Base-by-base conservation (phyloP, 371 early-diverging fungal genomes). In the Haplosporangium sp. region DNA sequence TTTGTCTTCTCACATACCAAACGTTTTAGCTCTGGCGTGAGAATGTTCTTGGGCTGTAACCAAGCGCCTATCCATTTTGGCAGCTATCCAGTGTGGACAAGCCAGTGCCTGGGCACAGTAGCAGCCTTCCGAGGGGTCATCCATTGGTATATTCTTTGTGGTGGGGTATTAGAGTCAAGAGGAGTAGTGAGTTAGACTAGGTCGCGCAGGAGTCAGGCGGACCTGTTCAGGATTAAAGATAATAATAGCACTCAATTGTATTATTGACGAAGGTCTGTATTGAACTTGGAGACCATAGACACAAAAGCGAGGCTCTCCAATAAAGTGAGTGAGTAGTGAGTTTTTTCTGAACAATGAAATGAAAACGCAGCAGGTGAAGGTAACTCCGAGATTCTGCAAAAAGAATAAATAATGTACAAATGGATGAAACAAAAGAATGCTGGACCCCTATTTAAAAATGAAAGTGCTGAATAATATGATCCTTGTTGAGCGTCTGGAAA, bases 1-100 rank as follows among this genome's bases (percentile, higher is more conserved):
- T 27, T 27, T 45, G 50, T n/a, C 0, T n/a, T 13, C 27, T 13
- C 27, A 44, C 63, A 50, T 79, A 74, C 81, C 81, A 74, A 74
- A 74, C 11, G 81, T 74, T 15, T 59, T 66, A 42, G 74, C 68
- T 63, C 75, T 68, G 27, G 71, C 64, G 55, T 74, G 81, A 15
- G 71, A 59, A 47, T 71, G 81, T 19, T 71, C 75, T 27, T 65
- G 64, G 62, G 66, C 74, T 15, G 75, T 52, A 15, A 52, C 53
- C 20, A 79, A 57, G n/a, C 75, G 74, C 8, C 47, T 63, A 55
- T 79, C 75, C 81, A 79, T 79, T 40, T 67, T 74, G 44, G 75
- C 48, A 11, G 67, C 69, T 58, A 79, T 71, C 81, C 81, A 79
- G 62, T 79, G 81, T 27, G 81, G 75, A 27, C 81, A 79, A 10